Evolutionary conservation across 1,139 yeast genomes (phyloP), one percentile per base, ranked within the genome.

Genomic region (Geotrichum carabidarum): DNA sequence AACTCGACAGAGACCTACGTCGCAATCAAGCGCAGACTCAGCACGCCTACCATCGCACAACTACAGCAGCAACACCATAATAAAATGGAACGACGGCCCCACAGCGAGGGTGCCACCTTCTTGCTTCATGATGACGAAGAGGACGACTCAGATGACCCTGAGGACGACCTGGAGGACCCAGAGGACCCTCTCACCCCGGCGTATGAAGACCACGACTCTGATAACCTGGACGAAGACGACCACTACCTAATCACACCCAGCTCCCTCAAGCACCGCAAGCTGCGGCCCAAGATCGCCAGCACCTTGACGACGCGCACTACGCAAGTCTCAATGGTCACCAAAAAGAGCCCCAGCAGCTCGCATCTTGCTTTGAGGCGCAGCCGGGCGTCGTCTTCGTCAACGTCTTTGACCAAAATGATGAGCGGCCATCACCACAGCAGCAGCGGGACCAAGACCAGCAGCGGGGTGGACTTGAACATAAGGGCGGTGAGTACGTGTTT

Each of bases 1-100:
- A 48, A 48, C 27, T 48, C 45, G n/a, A 37, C 50, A 15, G 50
- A 47, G 31, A 47, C 50, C 37, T 47, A 47, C 14, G 50, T 15
- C 15, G 31, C 30, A 11, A 47, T 47, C 30, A 47, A 47, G 32
- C 43, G 44, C 15, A 34, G 42, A 4, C 31, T 47, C 14, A 47
- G 50, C 35, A 34, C 15, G 8, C 50, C 50, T 4, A 15, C 22
- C 36, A n/a, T 47, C 15, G 15, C 40, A 37, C 15, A 8, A 37
- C 40, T n/a, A 11, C 9, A 37, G 15, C 40, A 37, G 15, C 15
- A n/a, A 11, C 15, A n/a, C 40, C 40, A n/a, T 8, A 17, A n/a
- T n/a, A 37, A 8, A 37, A n/a, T n/a, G 8, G 18, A n/a, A 17
- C 40, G 18, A 12, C 15, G n/a, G 8, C 15, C n/a, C 2, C 40